Evolutionary conservation across 805 yeast genomes (phyloP).

Genomic region (Yarrowia sp.): DNA sequence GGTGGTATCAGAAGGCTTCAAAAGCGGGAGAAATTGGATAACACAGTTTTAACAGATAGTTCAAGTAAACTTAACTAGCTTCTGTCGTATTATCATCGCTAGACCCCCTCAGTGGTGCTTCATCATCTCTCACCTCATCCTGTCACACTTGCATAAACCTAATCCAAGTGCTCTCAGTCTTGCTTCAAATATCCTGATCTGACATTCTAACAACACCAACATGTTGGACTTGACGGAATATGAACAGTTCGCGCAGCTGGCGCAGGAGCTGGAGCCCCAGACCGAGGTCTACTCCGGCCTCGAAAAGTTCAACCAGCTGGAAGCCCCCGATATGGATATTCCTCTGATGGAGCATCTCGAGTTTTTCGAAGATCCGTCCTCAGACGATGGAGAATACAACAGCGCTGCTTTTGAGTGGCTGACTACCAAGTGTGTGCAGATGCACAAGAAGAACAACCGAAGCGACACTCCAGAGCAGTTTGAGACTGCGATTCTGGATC

Average conservation of each 20-base stretch:
- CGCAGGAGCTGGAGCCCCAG: conserved; percentile 34
- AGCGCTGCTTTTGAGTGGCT: conserved; percentile 38
- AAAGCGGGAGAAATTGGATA: no score
- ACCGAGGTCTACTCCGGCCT: conserved; percentile 25
- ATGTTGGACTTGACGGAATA: conserved; percentile 31
- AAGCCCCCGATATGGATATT: conserved; percentile 29
- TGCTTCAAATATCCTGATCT: conserved; percentile 3
- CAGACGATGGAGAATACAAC: conserved; percentile 26
- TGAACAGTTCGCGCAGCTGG: conserved; percentile 16
- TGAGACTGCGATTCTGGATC: conserved; percentile 28
- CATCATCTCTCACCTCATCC: neutral
- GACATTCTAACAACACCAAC: conserved; percentile 1
- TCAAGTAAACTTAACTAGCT: no score
- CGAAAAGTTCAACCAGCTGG: conserved; percentile 26
- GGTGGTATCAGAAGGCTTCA: no score
- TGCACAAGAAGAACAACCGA: conserved; percentile 2
- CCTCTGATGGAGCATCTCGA: conserved; percentile 36
- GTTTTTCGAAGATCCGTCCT: conserved; percentile 12
- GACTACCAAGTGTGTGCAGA: conserved; percentile 17
- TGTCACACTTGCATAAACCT: conserved; percentile 37
- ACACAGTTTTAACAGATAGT: no score
- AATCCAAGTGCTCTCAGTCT: neutral
- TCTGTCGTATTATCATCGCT: no score
- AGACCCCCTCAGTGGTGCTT: no score
- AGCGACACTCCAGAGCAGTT: conserved; percentile 35